Conservation (phyloP, 202 grass and related monocot species). For the Hordeum pubiflorum region DNA sequence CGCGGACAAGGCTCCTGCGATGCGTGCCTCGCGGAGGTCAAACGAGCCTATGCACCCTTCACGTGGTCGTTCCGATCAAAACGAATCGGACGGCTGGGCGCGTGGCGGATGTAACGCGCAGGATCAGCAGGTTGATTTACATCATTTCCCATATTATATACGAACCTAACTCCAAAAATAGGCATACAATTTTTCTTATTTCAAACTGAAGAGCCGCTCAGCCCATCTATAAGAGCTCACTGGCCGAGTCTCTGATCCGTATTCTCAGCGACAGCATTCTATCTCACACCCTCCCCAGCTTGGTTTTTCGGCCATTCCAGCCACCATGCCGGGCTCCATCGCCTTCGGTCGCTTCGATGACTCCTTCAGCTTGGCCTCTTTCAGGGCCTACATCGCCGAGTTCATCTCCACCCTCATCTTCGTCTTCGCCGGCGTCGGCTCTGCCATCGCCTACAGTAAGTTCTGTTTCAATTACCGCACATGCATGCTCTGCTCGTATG, state of each 20-base stretch:
- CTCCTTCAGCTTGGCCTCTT: background rate
- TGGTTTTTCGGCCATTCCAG: background rate
- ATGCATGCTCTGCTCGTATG: background rate
- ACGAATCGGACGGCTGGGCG: too few species aligned
- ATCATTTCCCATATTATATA: background rate
- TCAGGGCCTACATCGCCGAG: conserved; percentile 18
- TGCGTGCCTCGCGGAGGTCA: too few species aligned
- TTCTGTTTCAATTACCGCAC: background rate
- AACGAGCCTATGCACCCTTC: too few species aligned
- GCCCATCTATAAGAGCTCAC: conserved; percentile 15
- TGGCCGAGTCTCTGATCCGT: conserved; percentile 21
- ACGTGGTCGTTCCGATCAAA: too few species aligned
- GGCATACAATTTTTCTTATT: background rate
- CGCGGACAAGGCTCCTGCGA: too few species aligned
- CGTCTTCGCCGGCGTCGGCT: conserved; percentile 15
- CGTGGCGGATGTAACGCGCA: too few species aligned
- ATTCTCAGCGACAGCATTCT: conserved; percentile 12
- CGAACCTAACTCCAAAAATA: background rate
- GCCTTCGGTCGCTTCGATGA: background rate
- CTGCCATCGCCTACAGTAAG: conserved; percentile 75
- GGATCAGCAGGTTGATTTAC: too few species aligned
- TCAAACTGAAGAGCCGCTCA: background rate
- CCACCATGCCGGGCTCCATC: conserved; percentile 40
- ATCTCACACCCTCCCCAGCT: background rate
- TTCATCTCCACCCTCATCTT: conserved; percentile 29